Conservation (phyloP, 306 rosid genomes). For the Acmispon strigosus region DNA sequence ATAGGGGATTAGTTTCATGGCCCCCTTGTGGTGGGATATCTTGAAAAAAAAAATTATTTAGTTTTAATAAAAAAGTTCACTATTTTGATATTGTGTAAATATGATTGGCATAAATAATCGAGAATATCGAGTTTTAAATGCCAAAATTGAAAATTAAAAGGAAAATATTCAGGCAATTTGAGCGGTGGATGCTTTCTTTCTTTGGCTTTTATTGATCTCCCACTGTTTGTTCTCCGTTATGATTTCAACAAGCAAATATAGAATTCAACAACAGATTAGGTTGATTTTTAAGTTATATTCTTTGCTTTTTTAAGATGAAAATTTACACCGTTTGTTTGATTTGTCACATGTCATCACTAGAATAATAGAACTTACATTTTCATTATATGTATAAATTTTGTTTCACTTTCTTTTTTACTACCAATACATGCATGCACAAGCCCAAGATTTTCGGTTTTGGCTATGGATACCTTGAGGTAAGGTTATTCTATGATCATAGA, state of each 20-base stretch:
- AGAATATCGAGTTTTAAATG: too few relatives aligned
- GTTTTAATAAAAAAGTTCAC: too few relatives aligned
- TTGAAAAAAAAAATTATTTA: too few relatives aligned
- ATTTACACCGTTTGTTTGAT: conserved; percentile 17
- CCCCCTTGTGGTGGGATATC: too few relatives aligned
- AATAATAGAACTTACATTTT: background rate
- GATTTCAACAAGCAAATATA: background rate
- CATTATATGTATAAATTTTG: background rate
- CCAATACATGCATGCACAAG: background rate
- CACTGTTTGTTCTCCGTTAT: background rate
- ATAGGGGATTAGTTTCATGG: too few relatives aligned
- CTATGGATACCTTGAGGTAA: conserved; percentile 18
- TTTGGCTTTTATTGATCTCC: background rate
- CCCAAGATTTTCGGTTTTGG: conserved; percentile 6
- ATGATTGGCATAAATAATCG: too few relatives aligned
- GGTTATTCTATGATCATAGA: conserved; percentile 15
- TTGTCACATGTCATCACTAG: conserved; percentile 9
- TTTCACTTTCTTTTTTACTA: background rate
- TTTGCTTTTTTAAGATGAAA: conserved; percentile 22
- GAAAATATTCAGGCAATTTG: background rate
- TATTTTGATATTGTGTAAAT: too few relatives aligned
- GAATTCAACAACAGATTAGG: background rate
- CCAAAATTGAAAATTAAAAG: background rate
- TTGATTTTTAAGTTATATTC: background rate
- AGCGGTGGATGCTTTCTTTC: background rate